A percentile compares a stretch with the other conserved stretches of the same genome.
Evolutionary conservation across 2,329 filamentous ascomycete genomes (phyloP).

Genomic region (Colletotrichum sp.): DNA sequence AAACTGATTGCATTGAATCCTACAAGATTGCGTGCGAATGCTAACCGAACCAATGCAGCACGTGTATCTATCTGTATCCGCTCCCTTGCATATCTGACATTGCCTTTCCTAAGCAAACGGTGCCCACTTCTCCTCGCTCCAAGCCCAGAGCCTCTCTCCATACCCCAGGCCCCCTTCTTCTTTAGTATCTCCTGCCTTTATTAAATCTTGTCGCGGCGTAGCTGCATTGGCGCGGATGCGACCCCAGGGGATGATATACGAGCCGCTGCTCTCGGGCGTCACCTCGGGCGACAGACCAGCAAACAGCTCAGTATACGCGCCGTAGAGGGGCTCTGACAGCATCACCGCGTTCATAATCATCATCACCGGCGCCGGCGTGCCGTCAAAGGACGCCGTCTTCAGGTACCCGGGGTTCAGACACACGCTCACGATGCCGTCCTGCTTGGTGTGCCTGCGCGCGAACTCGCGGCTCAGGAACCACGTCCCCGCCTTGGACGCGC

Average conservation of each 20-base stretch:
- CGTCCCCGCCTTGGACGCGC: constrained; percentile 39
- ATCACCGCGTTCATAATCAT: constrained; percentile 26
- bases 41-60: not conserved
- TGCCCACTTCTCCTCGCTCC: not conserved
- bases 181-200: not conserved
- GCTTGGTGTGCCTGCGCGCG: constrained; percentile 26
- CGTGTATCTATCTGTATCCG: not conserved
- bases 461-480: constrained; percentile 36
- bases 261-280: constrained; percentile 31
- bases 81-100: not conserved
- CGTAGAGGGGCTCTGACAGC: constrained; percentile 34
- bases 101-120: not conserved
- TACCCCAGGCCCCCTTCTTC: not conserved
- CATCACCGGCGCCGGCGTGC: constrained; percentile 1
- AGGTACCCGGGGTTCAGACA: constrained; percentile 40
- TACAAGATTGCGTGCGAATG: not conserved
- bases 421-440: constrained; percentile 32
- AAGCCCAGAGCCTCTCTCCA: not conserved
- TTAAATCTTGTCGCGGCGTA: not conserved
- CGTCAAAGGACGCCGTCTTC: constrained; percentile 27
- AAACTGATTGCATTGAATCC: not conserved
- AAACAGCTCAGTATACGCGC: constrained; percentile 46
- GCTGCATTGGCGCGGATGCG: constrained; percentile 20
- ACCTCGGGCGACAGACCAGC: constrained; percentile 43
- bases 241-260: constrained; percentile 34